phyloP scores from a whole-genome alignment of 768 basidiomycete species.

The Leccinum obscurum region DNA sequence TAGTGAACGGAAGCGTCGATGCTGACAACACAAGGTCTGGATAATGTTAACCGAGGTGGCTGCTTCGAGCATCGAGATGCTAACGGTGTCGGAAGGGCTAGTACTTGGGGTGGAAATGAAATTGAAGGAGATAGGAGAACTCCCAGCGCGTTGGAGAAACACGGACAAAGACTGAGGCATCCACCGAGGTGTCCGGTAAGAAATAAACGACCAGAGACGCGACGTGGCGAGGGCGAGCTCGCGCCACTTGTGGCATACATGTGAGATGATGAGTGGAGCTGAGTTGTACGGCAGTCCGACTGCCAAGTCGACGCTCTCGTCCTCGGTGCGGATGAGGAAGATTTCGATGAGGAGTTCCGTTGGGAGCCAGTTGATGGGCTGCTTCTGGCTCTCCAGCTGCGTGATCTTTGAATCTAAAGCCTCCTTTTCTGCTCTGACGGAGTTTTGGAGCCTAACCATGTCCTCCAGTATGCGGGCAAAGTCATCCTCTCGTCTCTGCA shows the following conservation, averaged over 20 bases:
- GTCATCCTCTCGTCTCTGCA: slow-evolving; percentile 41
- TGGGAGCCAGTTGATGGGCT: slow-evolving; percentile 54
- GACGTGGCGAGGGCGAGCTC: slow-evolving; percentile 42
- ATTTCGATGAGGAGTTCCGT: slow-evolving; percentile 47
- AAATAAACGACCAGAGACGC: slow-evolving; percentile 45
- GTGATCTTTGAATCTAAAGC: slow-evolving; percentile 30
- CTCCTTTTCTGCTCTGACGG: slow-evolving; percentile 35
- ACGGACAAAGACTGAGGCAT: slow-evolving; percentile 21
- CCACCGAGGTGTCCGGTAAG: slow-evolving; percentile 29
- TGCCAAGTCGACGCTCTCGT: slow-evolving; percentile 25
- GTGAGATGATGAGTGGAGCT: slow-evolving; percentile 44
- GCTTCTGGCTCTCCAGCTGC: slow-evolving; percentile 40
- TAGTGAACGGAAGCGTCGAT: slow-evolving; percentile 34
- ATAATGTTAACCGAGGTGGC: slow-evolving; percentile 29
- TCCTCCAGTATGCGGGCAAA: slow-evolving; percentile 42
- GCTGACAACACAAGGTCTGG: slow-evolving; percentile 19
- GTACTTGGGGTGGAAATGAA: slow-evolving; percentile 29
- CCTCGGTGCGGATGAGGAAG: slow-evolving; percentile 36
- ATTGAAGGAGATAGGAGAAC: slow-evolving; percentile 36
- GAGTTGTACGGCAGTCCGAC: slow-evolving; percentile 30
- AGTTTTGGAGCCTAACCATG: slow-evolving; percentile 39
- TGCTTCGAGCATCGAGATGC: slow-evolving; percentile 20
- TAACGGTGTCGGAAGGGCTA: slow-evolving; percentile 7
- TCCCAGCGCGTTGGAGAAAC: slow-evolving; percentile 39
- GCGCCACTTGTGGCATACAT: slow-evolving; percentile 54